phyloP scores from a whole-genome alignment of 177 flowering plant genomes.

The Tripterygium wilfordii region DNA sequence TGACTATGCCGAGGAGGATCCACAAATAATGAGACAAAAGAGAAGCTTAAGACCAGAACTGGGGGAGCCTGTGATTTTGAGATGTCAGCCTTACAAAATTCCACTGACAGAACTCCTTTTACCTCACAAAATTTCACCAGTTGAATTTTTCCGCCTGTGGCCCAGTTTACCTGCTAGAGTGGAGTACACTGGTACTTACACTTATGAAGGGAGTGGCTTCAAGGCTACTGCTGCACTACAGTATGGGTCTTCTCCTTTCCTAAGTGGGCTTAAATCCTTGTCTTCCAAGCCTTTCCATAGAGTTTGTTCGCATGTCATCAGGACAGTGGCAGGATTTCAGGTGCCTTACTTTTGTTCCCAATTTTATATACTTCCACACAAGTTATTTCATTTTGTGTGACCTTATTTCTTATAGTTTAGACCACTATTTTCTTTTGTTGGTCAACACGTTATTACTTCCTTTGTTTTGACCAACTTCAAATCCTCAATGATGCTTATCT shows the following conservation, averaged over 20 bases:
- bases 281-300: conserved; percentile 91
- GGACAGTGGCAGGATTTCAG: conserved; percentile 98
- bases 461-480: too few species aligned
- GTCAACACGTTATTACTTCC: too few species aligned
- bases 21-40: conserved; percentile 77
- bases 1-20: conserved; percentile 86
- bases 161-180: conserved; percentile 95
- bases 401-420: too few species aligned
- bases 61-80: conserved; percentile 89
- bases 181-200: conserved; percentile 87
- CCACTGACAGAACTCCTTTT: conserved; percentile 91
- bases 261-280: conserved; percentile 86
- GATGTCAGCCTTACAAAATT: conserved; percentile 95
- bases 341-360: conserved; percentile 21
- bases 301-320: conserved; percentile 92
- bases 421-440: too few species aligned
- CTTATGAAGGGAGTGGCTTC: conserved; percentile 98
- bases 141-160: conserved; percentile 96
- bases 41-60: conserved; percentile 68
- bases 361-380: too few species aligned
- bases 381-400: too few species aligned
- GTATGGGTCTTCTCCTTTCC: conserved; percentile 89
- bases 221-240: conserved; percentile 98
- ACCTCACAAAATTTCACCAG: conserved; percentile 95
- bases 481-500: too few species aligned